Conservation (phyloP, 805 yeast genomes). For the Wickerhamomyces chaumierensis region DNA sequence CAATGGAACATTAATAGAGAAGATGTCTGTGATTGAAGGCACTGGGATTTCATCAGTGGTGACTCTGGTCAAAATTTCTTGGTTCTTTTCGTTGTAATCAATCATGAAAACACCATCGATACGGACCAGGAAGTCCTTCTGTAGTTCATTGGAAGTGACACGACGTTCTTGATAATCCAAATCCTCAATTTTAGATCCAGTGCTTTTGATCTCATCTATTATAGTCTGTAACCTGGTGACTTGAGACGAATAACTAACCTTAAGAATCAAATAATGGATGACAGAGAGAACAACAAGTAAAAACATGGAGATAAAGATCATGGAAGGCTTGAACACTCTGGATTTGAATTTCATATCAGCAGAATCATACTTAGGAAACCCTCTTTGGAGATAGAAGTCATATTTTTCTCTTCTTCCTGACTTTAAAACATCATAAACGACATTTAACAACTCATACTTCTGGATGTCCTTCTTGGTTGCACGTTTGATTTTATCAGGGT, state of each 20-base stretch:
- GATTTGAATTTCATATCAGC: constrained; percentile 46
- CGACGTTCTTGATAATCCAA: constrained; percentile 7
- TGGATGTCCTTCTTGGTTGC: constrained; percentile 31
- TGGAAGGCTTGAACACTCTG: constrained; percentile 59
- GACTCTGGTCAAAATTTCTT: constrained; percentile 26
- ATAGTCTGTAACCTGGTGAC: constrained; percentile 42
- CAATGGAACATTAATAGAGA: constrained; percentile 31
- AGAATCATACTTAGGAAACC: constrained; percentile 76
- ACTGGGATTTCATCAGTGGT: constrained; percentile 35
- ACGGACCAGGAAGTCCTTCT: constrained; percentile 43
- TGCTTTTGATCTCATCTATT: constrained; percentile 37
- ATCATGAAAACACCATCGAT: constrained; percentile 48
- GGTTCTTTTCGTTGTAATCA: constrained; percentile 24
- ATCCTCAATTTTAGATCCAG: constrained; percentile 46
- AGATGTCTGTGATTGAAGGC: constrained; percentile 39
- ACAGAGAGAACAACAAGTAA: constrained; percentile 38
- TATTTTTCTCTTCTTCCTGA: constrained; percentile 51
- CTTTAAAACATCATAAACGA: constrained; percentile 65
- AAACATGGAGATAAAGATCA: constrained; percentile 36
- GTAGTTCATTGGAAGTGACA: constrained; percentile 20
- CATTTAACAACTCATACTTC: constrained; percentile 67
- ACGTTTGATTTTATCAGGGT: constrained; percentile 64
- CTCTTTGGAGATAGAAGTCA: constrained; percentile 72
- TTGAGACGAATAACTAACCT: constrained; percentile 40
- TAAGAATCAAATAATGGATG: constrained; percentile 48